Percentiles rank a stretch among this genome's conserved stretches.
phyloP scores from a whole-genome alignment of 345 rosid species.

The Syzygium grande region DNA sequence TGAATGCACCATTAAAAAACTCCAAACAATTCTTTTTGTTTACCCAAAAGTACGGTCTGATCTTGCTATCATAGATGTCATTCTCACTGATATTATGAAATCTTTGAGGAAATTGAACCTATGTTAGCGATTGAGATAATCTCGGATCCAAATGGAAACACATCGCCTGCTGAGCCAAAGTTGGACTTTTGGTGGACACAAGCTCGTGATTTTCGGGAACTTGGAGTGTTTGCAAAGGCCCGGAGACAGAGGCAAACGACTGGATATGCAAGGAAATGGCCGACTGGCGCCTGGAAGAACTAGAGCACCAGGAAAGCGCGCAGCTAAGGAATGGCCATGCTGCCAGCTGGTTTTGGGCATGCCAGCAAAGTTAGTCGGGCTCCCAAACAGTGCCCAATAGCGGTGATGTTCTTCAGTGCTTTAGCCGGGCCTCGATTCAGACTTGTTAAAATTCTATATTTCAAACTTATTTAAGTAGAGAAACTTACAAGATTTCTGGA shows the following conservation, averaged over 20 bases:
- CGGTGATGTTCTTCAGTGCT: neutral
- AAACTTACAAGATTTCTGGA: neutral
- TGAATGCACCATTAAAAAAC: neutral
- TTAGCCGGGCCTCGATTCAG: neutral
- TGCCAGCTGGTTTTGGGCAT: no score
- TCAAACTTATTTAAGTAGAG: neutral
- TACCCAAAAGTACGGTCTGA: conserved; percentile 20
- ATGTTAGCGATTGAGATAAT: conserved; percentile 14
- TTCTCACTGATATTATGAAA: conserved; percentile 18
- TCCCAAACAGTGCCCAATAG: no score
- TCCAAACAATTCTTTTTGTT: neutral
- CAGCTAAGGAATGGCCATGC: no score
- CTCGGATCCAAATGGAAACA: conserved; percentile 31
- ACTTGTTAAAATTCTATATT: neutral
- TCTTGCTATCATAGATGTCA: conserved; percentile 37
- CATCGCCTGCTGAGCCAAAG: conserved; percentile 33
- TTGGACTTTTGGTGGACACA: no score
- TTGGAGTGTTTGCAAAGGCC: no score
- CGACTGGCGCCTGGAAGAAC: no score
- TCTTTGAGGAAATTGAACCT: conserved; percentile 35
- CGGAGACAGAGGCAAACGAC: no score
- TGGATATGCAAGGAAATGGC: no score
- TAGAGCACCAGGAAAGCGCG: no score
- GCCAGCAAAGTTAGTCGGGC: no score
- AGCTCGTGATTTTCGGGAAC: no score